phyloP scores from a whole-genome alignment of 2,329 filamentous ascomycete species.

The Emmonsiellopsis sp. region DNA sequence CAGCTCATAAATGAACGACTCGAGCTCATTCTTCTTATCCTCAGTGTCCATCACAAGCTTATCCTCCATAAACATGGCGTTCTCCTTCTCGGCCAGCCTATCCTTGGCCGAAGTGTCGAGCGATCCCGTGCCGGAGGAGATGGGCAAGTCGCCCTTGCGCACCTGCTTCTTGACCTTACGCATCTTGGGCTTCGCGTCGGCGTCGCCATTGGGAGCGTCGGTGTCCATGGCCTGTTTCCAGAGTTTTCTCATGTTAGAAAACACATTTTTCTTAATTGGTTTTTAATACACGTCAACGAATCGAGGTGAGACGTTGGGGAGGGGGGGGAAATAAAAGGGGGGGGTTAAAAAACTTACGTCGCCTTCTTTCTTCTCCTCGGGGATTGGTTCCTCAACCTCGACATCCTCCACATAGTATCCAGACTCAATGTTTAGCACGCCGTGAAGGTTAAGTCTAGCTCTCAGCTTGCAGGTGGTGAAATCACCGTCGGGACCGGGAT shows the following conservation, averaged over 20 bases:
- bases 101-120: conserved; percentile 63
- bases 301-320: conserved; percentile 5
- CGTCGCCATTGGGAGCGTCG: conserved; percentile 53
- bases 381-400: conserved; percentile 89
- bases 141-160: conserved; percentile 88
- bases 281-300: neutral
- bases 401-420: conserved; percentile 98
- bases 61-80: conserved; percentile 91
- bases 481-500: conserved; percentile 85
- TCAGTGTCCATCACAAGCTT: conserved; percentile 97
- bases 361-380: conserved; percentile 62
- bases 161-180: conserved; percentile 99
- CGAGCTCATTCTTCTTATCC: conserved; percentile 99
- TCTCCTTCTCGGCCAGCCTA: conserved; percentile 69
- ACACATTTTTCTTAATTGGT: conserved; percentile 11
- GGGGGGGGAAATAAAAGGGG: neutral
- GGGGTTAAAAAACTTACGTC: conserved; percentile 29
- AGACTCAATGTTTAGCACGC: conserved; percentile 89
- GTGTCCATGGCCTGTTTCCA: conserved; percentile 70
- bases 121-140: conserved; percentile 72
- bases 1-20: conserved; percentile 94
- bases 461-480: conserved; percentile 99
- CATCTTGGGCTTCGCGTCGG: conserved; percentile 69
- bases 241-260: conserved; percentile 18
- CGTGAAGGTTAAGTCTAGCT: conserved; percentile 91